These are phyloP conservation scores for Pyrus betulifolia DNA, from an alignment of 306 rosid species.

Conservation along the genomic window DNA sequence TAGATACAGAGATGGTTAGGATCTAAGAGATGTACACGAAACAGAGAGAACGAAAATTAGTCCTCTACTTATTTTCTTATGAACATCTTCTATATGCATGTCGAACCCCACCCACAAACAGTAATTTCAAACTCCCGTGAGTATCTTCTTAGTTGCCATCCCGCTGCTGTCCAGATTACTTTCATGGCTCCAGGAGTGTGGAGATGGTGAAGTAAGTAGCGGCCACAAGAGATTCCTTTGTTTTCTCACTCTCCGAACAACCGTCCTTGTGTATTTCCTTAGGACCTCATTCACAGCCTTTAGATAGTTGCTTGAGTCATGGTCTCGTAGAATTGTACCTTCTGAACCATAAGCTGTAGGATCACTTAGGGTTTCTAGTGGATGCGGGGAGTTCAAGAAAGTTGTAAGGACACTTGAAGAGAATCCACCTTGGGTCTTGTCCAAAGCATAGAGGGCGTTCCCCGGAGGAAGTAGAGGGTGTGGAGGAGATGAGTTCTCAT, in stretches of 20 bases:
- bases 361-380: slow-evolving; percentile 77
- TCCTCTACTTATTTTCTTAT: slow-evolving; percentile 4
- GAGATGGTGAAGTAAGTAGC: slow-evolving; percentile 53
- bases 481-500: slow-evolving; percentile 67
- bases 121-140: slow-evolving; percentile 36
- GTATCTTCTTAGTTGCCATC: slow-evolving; percentile 44
- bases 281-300: slow-evolving; percentile 61
- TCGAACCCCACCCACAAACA: not conserved
- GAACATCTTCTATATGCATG: not conserved
- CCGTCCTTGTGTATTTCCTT: slow-evolving; percentile 34
- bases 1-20: not conserved
- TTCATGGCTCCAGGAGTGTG: slow-evolving; percentile 59
- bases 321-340: slow-evolving; percentile 79
- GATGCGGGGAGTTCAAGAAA: slow-evolving; percentile 79
- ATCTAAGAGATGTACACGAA: not conserved
- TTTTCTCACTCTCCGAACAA: slow-evolving; percentile 26
- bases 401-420: slow-evolving; percentile 44
- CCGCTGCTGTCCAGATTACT: slow-evolving; percentile 26
- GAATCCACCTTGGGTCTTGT: slow-evolving; percentile 43
- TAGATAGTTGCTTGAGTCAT: slow-evolving; percentile 80
- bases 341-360: slow-evolving; percentile 87
- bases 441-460: slow-evolving; percentile 53
- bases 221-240: slow-evolving; percentile 55
- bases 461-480: slow-evolving; percentile 73
- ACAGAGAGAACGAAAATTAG: not conserved